Evolutionary conservation across 441 rosid genomes (phyloP).

Genomic region (Raphanus hybrid): DNA sequence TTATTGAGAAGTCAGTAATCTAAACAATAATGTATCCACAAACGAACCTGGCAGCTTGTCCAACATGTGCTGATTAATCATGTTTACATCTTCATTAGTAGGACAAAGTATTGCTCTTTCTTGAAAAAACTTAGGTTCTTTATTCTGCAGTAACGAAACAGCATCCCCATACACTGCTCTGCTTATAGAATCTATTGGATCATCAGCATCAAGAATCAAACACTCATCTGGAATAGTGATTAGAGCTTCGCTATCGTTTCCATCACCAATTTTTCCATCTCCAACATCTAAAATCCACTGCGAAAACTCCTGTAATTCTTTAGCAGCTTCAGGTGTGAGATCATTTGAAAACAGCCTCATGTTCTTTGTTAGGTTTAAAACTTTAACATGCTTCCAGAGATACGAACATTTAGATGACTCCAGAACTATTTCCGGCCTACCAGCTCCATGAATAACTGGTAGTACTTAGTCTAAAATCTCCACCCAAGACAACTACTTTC

Average conservation of each 20-base stretch:
- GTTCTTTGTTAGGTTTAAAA: neutral
- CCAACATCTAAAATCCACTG: too few species aligned
- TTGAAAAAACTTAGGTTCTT: neutral
- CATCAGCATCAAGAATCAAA: neutral
- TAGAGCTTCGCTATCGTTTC: neutral
- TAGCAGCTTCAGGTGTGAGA: neutral
- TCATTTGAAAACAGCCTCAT: neutral
- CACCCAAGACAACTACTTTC: too few species aligned
- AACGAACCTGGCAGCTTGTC: neutral
- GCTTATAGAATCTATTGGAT: neutral
- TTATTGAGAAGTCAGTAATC: neutral
- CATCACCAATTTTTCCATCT: too few species aligned
- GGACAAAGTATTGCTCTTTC: neutral
- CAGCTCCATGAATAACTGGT: neutral
- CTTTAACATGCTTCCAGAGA: neutral
- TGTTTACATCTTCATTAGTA: neutral
- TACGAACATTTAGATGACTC: neutral
- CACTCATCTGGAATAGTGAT: neutral
- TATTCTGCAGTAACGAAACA: neutral
- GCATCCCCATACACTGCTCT: neutral
- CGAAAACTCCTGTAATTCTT: too few species aligned
- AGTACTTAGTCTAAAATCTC: neutral
- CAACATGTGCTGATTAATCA: neutral
- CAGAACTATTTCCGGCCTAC: neutral
- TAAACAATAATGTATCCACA: neutral